Evolutionary conservation across 2,329 filamentous ascomycete species (phyloP).

Genomic region (Boeremia exigua): DNA sequence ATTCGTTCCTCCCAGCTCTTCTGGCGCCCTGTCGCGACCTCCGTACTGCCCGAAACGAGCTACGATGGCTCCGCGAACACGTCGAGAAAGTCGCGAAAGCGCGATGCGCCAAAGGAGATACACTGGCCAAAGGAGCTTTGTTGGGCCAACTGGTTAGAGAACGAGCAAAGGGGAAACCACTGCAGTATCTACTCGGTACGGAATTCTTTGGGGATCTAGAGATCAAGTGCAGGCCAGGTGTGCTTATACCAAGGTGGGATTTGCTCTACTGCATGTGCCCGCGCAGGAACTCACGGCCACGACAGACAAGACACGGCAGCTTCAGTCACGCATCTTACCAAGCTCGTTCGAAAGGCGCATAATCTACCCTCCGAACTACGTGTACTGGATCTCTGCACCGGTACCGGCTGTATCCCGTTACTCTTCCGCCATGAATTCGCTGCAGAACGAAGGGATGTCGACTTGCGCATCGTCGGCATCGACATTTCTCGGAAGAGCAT

Average conservation of each 20-base stretch:
- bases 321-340: constrained; percentile 41
- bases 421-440: constrained; percentile 70
- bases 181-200: constrained; percentile 88
- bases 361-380: constrained; percentile 53
- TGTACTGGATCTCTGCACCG: constrained; percentile 86
- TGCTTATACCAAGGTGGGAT: constrained; percentile 79
- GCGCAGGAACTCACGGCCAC: constrained; percentile 16
- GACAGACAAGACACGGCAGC: constrained; percentile 56
- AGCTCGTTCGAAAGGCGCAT: constrained; percentile 31
- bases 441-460: constrained; percentile 29
- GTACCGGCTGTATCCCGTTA: constrained; percentile 87
- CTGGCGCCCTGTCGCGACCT: constrained; percentile 70
- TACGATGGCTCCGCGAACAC: constrained; percentile 75
- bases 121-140: constrained; percentile 26
- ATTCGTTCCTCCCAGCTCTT: constrained; percentile 64
- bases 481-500: constrained; percentile 75
- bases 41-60: constrained; percentile 68
- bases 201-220: constrained; percentile 88
- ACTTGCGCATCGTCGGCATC: constrained; percentile 67
- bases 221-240: constrained; percentile 75
- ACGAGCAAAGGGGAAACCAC: constrained; percentile 69
- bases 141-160: constrained; percentile 35
- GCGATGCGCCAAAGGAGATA: constrained; percentile 27
- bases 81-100: constrained; percentile 37
- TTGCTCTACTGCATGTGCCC: constrained; percentile 21